phyloP scores from a whole-genome alignment of 306 rosid genomes.

The Canavalia gladiata region DNA sequence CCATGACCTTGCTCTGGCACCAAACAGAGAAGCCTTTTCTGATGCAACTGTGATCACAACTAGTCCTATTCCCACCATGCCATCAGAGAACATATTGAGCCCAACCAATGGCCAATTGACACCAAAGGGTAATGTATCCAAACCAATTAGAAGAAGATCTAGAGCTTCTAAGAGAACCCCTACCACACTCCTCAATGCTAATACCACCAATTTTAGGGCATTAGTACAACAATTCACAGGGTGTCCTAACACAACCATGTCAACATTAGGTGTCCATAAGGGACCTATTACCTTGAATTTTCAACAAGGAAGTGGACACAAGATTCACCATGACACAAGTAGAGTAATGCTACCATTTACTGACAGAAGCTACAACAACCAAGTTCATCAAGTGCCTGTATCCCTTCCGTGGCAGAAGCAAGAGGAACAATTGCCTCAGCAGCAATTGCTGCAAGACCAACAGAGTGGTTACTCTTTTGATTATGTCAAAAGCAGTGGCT shows the following conservation, averaged over 20 bases:
- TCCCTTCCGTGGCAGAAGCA: conserved; percentile 42
- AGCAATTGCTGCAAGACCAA: conserved; percentile 39
- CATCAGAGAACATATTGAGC: conserved; percentile 37
- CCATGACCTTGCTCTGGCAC: neutral
- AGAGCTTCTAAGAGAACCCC: conserved; percentile 78
- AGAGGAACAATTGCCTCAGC: conserved; percentile 30
- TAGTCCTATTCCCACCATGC: conserved; percentile 18
- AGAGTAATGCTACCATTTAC: conserved; percentile 19
- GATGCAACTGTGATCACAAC: conserved; percentile 43
- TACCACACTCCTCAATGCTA: conserved; percentile 76
- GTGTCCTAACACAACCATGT: conserved; percentile 57
- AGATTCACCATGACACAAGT: conserved; percentile 33
- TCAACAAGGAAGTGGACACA: conserved; percentile 55
- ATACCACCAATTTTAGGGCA: conserved; percentile 74
- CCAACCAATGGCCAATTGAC: conserved; percentile 42
- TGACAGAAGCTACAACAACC: conserved; percentile 23
- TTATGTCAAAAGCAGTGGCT: conserved; percentile 25
- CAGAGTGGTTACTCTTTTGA: conserved; percentile 45
- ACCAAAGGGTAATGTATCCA: conserved; percentile 55
- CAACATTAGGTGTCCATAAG: conserved; percentile 58
- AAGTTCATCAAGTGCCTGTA: conserved; percentile 43
- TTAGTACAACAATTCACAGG: conserved; percentile 89
- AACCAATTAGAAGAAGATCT: conserved; percentile 65
- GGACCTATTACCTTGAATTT: conserved; percentile 82
- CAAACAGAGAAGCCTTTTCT: conserved; percentile 11